Evolutionary conservation across 371 early-diverging fungal genomes (phyloP).

Genomic region (Pancytospora philotis): DNA sequence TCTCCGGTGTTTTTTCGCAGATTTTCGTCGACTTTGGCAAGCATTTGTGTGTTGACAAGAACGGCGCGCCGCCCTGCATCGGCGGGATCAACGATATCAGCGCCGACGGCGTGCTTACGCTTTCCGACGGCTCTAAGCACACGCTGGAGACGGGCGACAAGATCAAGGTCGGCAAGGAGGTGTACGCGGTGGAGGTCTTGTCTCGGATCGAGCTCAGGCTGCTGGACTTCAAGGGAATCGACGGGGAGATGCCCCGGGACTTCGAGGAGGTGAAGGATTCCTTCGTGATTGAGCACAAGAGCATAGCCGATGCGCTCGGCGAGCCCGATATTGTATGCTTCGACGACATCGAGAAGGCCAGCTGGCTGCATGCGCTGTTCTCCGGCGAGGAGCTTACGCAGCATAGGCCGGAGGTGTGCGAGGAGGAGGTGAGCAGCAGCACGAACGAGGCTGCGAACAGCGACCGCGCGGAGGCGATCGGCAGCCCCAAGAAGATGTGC

Average conservation of each 20-base stretch:
- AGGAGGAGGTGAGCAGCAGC: neutral
- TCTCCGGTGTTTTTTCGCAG: conserved; percentile 82
- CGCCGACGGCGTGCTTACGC: conserved; percentile 60
- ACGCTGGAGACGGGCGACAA: conserved; percentile 55
- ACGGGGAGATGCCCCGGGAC: conserved; percentile 32
- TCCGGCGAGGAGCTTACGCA: neutral
- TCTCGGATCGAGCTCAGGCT: conserved; percentile 45
- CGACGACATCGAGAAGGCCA: conserved; percentile 15
- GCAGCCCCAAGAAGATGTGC: neutral
- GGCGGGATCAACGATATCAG: conserved; percentile 84
- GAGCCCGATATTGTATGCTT: conserved; percentile 23
- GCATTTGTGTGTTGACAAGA: conserved; percentile 71
- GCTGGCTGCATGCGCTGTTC: conserved; percentile 29
- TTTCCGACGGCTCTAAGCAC: conserved; percentile 57
- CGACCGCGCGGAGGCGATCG: neutral
- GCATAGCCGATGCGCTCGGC: conserved; percentile 29
- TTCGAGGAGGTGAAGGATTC: conserved; percentile 45
- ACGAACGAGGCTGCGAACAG: neutral
- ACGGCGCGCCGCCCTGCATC: conserved; percentile 77
- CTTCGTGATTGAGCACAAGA: conserved; percentile 25
- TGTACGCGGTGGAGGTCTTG: conserved; percentile 41
- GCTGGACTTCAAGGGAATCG: neutral
- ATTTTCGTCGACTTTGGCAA: conserved; percentile 90
- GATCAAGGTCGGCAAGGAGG: conserved; percentile 38
- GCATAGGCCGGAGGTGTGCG: neutral